Conservation (phyloP, 202 grass and related monocot species). For the Bolboschoenoplectus hybrid region DNA sequence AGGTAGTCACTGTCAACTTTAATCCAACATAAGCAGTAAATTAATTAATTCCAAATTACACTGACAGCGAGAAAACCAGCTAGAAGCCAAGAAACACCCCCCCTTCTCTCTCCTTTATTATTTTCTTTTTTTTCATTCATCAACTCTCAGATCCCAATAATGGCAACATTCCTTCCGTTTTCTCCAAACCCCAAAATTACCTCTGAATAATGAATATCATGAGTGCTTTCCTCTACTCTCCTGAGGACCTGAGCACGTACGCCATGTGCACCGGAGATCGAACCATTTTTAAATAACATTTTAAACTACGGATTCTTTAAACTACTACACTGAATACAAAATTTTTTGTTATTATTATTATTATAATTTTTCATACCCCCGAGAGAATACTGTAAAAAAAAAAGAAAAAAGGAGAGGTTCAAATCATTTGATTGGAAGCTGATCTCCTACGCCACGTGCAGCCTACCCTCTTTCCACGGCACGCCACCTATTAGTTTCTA, state of each 20-base stretch:
- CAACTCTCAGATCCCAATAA: conserved; percentile 63
- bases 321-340: neutral
- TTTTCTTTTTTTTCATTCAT: neutral
- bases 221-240: neutral
- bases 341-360: conserved; percentile 25
- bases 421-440: conserved; percentile 41
- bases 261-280: conserved; percentile 59
- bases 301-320: conserved; percentile 31
- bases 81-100: conserved; percentile 19
- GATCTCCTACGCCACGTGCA: conserved; percentile 40
- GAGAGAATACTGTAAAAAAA: neutral
- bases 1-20: neutral
- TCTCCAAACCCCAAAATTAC: neutral
- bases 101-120: neutral
- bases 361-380: conserved; percentile 37
- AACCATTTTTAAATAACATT: conserved; percentile 12
- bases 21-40: neutral
- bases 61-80: conserved; percentile 32
- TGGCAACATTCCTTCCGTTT: conserved; percentile 64
- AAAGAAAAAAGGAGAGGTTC: conserved; percentile 14
- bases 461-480: conserved; percentile 56
- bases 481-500: conserved; percentile 51
- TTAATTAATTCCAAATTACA: conserved; percentile 21
- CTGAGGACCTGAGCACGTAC: neutral
- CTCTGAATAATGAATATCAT: neutral